Base-by-base conservation (phyloP, 306 rosid species). In the Alnus glutinosa region DNA sequence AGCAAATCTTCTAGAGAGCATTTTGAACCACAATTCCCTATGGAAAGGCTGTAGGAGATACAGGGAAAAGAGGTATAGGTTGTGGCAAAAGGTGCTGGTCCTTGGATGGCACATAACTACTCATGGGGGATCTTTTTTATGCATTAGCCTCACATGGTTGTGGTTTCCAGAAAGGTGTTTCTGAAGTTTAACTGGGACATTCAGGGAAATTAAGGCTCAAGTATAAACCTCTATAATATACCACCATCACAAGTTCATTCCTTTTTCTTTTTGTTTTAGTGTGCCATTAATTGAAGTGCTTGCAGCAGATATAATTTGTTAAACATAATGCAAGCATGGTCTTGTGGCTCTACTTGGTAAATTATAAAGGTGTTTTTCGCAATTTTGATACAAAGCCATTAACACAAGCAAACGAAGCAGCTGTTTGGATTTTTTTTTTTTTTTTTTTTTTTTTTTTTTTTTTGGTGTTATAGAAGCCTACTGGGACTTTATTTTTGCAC, bases 311-410 rank as follows among this genome's bases (percentile, higher is more conserved):
- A 9, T 59, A 59, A 73, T 54, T 77, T 74, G 36, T 50, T 48
- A 72, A 34, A 66, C 57, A 16, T 79, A 48, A 81, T 36, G 62
- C 30, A 13, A 52, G 52, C 75, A 74, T 34, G 18, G 7, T 32
- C 48, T 70, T 32, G 74, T 42, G 78, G 81, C 23, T 77, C 70
- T 55, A 23, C 39, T 71, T 74, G 63, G 63, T 39, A 55, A 48
- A 69, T 82, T 73, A 42, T 42, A 79, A 51, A 55, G 68, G 42
- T 77, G 54, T 64, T 55, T 42, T 75, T 70, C 1, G 4, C 54
- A 73, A 73, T 32, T 32, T 73, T 34, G 18, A 18, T 62, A n/a
- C 70, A 42, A 30, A 61, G 15, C 55, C 23, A 44, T 18, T 23
- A 52, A 46, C 44, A 59, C 47, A 6, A 39, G 77, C 55, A 77